Percentiles rank a stretch among this genome's conserved stretches.
These are phyloP conservation scores for Lasiodiplodia hormozganensis DNA, from an alignment of 2,329 filamentous ascomycete genomes.

Conservation along the genomic window DNA sequence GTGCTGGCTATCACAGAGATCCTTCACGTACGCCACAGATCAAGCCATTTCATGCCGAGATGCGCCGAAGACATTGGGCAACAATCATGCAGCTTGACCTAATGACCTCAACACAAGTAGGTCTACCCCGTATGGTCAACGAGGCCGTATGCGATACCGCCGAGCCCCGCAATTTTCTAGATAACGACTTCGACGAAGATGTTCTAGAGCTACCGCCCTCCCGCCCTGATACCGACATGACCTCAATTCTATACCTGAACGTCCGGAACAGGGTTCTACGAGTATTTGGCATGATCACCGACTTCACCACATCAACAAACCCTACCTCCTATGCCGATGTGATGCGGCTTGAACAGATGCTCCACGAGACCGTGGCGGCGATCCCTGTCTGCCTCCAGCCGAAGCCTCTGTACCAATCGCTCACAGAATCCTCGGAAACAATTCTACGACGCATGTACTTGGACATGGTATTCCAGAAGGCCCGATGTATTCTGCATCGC, in stretches of 20 bases:
- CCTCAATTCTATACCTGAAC: slow-evolving; percentile 37
- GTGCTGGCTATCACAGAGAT: no score
- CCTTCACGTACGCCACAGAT: no score
- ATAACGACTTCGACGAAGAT: slow-evolving; percentile 50
- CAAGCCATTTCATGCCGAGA: no score
- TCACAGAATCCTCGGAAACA: slow-evolving; percentile 32
- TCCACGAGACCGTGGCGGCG: slow-evolving; percentile 36
- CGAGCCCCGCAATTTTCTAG: slow-evolving; percentile 49
- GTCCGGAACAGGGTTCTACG: slow-evolving; percentile 36
- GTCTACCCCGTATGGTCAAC: slow-evolving; percentile 48
- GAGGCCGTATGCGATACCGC: slow-evolving; percentile 47
- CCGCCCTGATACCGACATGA: slow-evolving; percentile 39
- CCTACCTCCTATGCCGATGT: slow-evolving; percentile 41
- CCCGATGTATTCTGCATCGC: slow-evolving; percentile 46
- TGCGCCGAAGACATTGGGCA: no score
- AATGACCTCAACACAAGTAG: slow-evolving; percentile 47
- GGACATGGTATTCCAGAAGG: slow-evolving; percentile 42
- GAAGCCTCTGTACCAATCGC: slow-evolving; percentile 1
- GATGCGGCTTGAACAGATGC: slow-evolving; percentile 37
- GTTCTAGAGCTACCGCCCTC: slow-evolving; percentile 42
- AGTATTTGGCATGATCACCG: slow-evolving; percentile 39
- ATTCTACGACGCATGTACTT: slow-evolving; percentile 41
- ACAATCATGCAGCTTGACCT: slow-evolving; percentile 38
- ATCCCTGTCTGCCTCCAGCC: background rate
- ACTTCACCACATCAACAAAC: slow-evolving; percentile 37